A percentile compares a stretch with the other conserved stretches of the same genome.
phyloP scores from a whole-genome alignment of 192 early-diverging fungal genomes.

The Linnemannia hyalina region DNA sequence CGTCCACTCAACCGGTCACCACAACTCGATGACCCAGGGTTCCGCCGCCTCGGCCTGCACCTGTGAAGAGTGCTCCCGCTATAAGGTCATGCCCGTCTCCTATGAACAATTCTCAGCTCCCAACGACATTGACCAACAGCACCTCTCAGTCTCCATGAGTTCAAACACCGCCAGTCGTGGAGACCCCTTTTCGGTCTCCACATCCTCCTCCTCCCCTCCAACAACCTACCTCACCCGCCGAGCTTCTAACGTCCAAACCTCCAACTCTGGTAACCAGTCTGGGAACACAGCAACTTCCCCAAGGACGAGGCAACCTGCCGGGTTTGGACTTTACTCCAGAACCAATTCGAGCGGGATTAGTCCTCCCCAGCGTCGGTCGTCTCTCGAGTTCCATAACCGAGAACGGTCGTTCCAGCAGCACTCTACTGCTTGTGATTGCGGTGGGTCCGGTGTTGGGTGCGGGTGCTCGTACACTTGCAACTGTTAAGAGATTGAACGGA shows the following conservation, averaged over 20 bases:
- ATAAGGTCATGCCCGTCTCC: slow-evolving; percentile 15
- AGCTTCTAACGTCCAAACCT: not conserved
- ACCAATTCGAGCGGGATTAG: not conserved
- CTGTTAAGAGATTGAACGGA: slow-evolving; percentile 12
- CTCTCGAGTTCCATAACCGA: slow-evolving; percentile 45
- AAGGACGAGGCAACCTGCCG: slow-evolving; percentile 26
- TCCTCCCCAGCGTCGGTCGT: slow-evolving; percentile 33
- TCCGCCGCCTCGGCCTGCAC: slow-evolving; percentile 15
- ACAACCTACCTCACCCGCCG: slow-evolving; percentile 11
- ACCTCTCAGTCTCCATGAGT: not conserved
- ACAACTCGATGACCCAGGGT: slow-evolving; percentile 35
- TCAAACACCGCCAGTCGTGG: not conserved
- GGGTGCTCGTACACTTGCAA: slow-evolving; percentile 39
- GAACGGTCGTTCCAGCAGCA: slow-evolving; percentile 51
- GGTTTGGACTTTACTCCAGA: slow-evolving; percentile 14
- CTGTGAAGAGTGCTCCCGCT: slow-evolving; percentile 52
- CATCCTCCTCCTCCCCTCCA: slow-evolving; percentile 25
- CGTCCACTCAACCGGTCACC: slow-evolving; percentile 35
- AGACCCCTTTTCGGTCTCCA: not conserved
- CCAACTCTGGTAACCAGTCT: not conserved
- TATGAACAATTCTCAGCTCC: slow-evolving; percentile 16
- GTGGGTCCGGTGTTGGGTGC: slow-evolving; percentile 50
- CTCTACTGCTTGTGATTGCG: slow-evolving; percentile 50
- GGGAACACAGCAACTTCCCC: slow-evolving; percentile 22
- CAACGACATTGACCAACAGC: slow-evolving; percentile 6